Evolutionary conservation across 768 basidiomycete species (phyloP).

Genomic region (Pleurotus tuoliensis): DNA sequence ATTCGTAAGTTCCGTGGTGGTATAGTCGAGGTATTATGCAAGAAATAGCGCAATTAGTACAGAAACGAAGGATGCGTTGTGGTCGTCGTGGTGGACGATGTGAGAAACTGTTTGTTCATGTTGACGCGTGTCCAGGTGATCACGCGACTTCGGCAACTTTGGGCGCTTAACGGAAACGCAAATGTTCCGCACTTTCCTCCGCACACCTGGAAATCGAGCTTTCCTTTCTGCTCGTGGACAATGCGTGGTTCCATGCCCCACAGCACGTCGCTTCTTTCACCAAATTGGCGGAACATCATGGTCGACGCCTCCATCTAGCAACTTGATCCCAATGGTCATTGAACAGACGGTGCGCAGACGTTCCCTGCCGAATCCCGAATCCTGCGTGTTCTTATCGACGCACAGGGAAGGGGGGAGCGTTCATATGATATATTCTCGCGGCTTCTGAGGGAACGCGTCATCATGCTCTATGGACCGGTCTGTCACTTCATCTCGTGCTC

Average conservation of each 20-base stretch:
- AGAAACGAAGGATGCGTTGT: background rate
- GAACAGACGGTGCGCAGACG: slow-evolving; percentile 71
- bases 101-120: background rate
- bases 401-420: slow-evolving; percentile 77
- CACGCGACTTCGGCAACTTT: background rate
- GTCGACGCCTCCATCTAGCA: slow-evolving; percentile 43
- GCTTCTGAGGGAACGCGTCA: slow-evolving; percentile 86
- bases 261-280: slow-evolving; percentile 44
- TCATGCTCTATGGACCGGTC: slow-evolving; percentile 93
- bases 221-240: background rate
- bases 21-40: background rate
- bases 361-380: slow-evolving; percentile 1
- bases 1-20: background rate
- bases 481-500: slow-evolving; percentile 22
- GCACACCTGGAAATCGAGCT: background rate
- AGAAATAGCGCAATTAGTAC: background rate
- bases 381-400: slow-evolving; percentile 10
- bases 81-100: background rate
- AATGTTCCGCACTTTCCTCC: background rate
- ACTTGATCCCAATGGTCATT: slow-evolving; percentile 88
- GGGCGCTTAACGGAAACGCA: background rate
- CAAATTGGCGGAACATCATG: slow-evolving; percentile 45
- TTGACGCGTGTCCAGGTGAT: slow-evolving; percentile 2
- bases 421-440: slow-evolving; percentile 97
- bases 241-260: background rate